Conservation (phyloP, 1,284 basidiomycete genomes). For the Fomitopsis betulina region DNA sequence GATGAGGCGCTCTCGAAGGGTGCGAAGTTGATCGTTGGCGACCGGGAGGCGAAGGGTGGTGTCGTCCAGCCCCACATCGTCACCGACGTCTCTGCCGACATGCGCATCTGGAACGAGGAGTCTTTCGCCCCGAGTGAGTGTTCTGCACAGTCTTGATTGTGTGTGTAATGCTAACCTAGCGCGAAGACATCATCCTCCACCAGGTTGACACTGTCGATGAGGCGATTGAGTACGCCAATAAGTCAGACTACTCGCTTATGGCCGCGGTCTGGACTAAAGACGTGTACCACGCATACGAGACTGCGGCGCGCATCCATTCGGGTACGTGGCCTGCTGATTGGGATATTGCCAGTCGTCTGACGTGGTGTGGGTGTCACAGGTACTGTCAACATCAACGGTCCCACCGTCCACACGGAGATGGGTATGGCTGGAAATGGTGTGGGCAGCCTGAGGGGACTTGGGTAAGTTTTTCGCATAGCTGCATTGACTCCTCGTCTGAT, state of each 20-base stretch:
- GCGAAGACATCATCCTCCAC: constrained; percentile 39
- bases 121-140: constrained; percentile 52
- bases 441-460: constrained; percentile 19
- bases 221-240: constrained; percentile 49
- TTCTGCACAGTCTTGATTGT: constrained; percentile 3
- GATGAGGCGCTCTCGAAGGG: constrained; percentile 48
- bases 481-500: background rate
- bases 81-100: constrained; percentile 40
- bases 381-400: constrained; percentile 35
- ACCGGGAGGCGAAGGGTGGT: constrained; percentile 34
- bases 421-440: constrained; percentile 12
- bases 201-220: constrained; percentile 43
- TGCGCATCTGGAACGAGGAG: constrained; percentile 51
- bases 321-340: constrained; percentile 26
- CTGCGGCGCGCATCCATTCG: constrained; percentile 44
- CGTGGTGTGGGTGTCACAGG: constrained; percentile 27
- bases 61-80: constrained; percentile 54
- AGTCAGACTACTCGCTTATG: constrained; percentile 48
- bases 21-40: constrained; percentile 47
- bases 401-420: constrained; percentile 25
- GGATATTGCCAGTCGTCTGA: background rate
- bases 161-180: background rate
- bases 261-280: constrained; percentile 52
- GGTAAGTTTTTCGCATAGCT: constrained; percentile 20
- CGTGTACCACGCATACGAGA: constrained; percentile 38